Base-by-base conservation (phyloP, 371 early-diverging fungal species). In the Gilbertella persicaria region DNA sequence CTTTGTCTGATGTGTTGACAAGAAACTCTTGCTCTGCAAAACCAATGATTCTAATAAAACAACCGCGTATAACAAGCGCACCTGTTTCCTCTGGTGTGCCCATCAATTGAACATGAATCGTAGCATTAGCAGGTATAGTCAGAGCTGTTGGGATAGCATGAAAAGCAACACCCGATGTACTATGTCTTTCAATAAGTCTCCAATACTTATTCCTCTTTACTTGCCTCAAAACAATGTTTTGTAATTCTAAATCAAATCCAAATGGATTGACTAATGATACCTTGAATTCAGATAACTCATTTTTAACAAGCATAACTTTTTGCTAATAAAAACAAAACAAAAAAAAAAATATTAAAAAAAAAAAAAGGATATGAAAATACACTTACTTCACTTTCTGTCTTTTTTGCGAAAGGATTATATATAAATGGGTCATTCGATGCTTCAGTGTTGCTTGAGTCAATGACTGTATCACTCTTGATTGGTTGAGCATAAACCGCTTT, bases 231-330 rank as follows among this genome's bases (percentile, higher is more conserved):
- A 67, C 54, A 4, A 90, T 80, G 43, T 74, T 78, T 45, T 87
- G 86, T 14, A 91, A 63, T 20, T 91, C 91, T 39, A 93, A 61
- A 53, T 89, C 90, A 60, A 93, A 89, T 10, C 84, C 82, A 69
- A 89, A 91, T 4, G 90, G 91, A 60, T 93, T 93, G 3, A 85
- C 69, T 24, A 93, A 62, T 0, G 77, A 77, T 1, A 91, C 80
- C 44, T 85, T 84, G 59, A 90, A 87, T 37, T 85, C 83, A 4
- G 83, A 81, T 0, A 79, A 47, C 53, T 93, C 93, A 46, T 80
- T 75, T 19, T 85, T 82, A 2, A 90, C 83, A 4, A 89, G 58
- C 9, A 73, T 53, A 10, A 67, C 54, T 38, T 70, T 66, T 25
- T 57, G 63, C 73, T 71, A 41, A 5, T 40, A 6, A 53, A 24